Evolutionary conservation across 2,329 filamentous ascomycete genomes (phyloP).

Genomic region (Stagonosporopsis cucurbitacearum): DNA sequence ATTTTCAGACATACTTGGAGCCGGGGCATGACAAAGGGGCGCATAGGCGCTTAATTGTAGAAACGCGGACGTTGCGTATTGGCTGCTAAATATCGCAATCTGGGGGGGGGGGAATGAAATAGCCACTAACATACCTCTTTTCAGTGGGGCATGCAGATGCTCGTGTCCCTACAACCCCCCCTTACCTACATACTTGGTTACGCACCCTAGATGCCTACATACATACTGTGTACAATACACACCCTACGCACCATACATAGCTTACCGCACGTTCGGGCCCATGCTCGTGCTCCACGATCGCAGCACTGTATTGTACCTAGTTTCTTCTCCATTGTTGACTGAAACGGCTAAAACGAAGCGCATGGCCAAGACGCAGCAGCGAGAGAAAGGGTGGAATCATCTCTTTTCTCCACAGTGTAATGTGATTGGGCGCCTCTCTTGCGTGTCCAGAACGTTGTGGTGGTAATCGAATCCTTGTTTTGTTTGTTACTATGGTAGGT

Average conservation of each 20-base stretch:
- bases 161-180: too few relatives aligned
- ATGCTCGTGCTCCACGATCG: constrained; percentile 13
- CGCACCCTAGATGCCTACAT: too few relatives aligned
- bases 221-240: too few relatives aligned
- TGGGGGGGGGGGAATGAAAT: constrained; percentile 8
- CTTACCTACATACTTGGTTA: too few relatives aligned
- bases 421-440: constrained; percentile 4
- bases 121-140: constrained; percentile 13
- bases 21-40: constrained; percentile 22
- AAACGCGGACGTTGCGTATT: constrained; percentile 21
- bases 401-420: not conserved
- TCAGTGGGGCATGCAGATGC: constrained; percentile 9
- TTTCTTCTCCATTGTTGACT: too few relatives aligned
- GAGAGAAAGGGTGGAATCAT: constrained; percentile 5
- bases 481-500: not conserved
- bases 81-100: constrained; percentile 27
- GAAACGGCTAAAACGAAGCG: constrained; percentile 5
- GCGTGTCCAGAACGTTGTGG: not conserved
- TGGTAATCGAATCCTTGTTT: not conserved
- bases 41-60: constrained; percentile 42
- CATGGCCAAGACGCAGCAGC: constrained; percentile 5
- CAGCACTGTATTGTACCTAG: not conserved
- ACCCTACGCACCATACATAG: constrained; percentile 13
- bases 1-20: too few relatives aligned
- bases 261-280: constrained; percentile 17